A percentile compares a stretch with the other conserved stretches of the same genome.
Conservation (phyloP, 345 rosid genomes). For the Carallia pectinifolia region DNA sequence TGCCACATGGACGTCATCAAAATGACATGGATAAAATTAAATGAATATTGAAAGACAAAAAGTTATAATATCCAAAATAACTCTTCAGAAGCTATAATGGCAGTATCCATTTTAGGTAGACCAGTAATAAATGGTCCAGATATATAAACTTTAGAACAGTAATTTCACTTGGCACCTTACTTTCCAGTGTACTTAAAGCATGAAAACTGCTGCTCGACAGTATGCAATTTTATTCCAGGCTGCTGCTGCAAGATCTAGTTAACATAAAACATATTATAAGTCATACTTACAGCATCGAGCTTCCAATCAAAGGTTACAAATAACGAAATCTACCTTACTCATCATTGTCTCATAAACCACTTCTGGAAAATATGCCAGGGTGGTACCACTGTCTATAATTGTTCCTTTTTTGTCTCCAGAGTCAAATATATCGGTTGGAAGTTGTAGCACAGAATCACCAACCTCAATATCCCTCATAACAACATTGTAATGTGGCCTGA, state of each 20-base stretch:
- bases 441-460: conserved; percentile 39
- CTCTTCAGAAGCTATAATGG: too few species aligned
- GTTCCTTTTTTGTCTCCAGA: conserved; percentile 46
- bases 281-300: background rate
- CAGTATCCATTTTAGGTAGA: background rate
- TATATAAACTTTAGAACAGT: background rate
- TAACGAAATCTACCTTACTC: conserved; percentile 33
- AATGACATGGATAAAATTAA: too few species aligned
- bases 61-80: too few species aligned
- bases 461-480: conserved; percentile 60
- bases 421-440: conserved; percentile 51
- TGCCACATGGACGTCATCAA: too few species aligned
- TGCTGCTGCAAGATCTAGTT: conserved; percentile 26
- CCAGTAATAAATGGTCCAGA: background rate
- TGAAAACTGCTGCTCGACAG: conserved; percentile 26
- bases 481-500: conserved; percentile 79
- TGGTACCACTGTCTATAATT: conserved; percentile 83
- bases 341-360: conserved; percentile 45
- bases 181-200: conserved; percentile 32
- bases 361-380: conserved; percentile 70
- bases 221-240: conserved; percentile 26
- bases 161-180: conserved; percentile 24
- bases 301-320: background rate
- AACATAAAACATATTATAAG: background rate
- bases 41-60: too few species aligned